A percentile compares a stretch with the other conserved stretches of the same genome.
phyloP scores from a whole-genome alignment of 495 filamentous ascomycete species.

The Massariosphaeria phaeospora region DNA sequence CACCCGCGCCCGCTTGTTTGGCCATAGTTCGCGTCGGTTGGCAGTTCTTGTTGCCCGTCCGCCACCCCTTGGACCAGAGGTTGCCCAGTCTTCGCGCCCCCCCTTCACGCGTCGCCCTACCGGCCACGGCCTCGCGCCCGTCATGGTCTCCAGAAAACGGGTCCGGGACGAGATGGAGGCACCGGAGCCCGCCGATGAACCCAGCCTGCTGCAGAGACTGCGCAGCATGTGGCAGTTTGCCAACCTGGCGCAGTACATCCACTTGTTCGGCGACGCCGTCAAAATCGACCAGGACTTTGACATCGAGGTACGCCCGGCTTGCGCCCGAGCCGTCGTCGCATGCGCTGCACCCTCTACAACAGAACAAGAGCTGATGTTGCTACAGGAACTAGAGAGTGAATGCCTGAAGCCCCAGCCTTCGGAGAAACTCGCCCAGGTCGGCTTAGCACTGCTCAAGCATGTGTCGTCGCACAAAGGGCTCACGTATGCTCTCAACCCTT shows the following conservation, averaged over 20 bases:
- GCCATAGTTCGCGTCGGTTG: not conserved
- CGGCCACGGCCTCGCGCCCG: conserved; percentile 28
- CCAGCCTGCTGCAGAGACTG: conserved; percentile 59
- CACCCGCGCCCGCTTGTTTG: not conserved
- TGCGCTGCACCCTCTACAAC: not conserved
- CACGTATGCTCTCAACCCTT: conserved; percentile 58
- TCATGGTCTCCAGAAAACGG: conserved; percentile 64
- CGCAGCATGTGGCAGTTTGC: conserved; percentile 94
- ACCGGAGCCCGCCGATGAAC: conserved; percentile 46
- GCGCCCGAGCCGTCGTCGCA: not conserved
- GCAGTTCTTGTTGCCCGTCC: too few species aligned
- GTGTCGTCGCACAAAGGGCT: conserved; percentile 90
- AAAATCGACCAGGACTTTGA: conserved; percentile 82
- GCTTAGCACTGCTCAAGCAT: conserved; percentile 83
- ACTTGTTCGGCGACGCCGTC: conserved; percentile 78
- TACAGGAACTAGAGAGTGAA: conserved; percentile 82
- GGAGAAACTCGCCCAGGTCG: conserved; percentile 68
- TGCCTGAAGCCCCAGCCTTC: conserved; percentile 73
- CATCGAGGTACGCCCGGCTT: conserved; percentile 64
- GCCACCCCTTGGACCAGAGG: too few species aligned
- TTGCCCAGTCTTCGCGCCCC: not conserved
- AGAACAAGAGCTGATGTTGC: conserved; percentile 11
- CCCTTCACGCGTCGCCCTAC: conserved; percentile 28
- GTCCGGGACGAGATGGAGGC: conserved; percentile 61
- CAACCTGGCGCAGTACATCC: conserved; percentile 87